Evolutionary conservation across 2,329 filamentous ascomycete species (phyloP).

Genomic region (Thielaviopsis populi): DNA sequence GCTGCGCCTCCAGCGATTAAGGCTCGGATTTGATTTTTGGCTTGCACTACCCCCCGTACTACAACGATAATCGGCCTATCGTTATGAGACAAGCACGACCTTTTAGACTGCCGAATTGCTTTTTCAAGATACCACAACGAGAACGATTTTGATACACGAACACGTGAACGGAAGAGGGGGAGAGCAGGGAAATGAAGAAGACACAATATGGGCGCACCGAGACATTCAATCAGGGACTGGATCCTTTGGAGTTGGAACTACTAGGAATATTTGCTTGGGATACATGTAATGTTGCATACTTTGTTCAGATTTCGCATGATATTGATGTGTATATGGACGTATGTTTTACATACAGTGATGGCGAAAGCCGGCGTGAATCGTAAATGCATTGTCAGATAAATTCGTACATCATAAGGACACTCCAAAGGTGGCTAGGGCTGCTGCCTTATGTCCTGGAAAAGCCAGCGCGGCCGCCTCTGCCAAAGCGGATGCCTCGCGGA

Average conservation of each 20-base stretch:
- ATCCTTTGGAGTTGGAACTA: constrained; percentile 8
- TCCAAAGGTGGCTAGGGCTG: not conserved
- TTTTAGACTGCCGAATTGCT: not conserved
- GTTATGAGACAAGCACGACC: not conserved
- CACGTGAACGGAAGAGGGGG: not conserved
- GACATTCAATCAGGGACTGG: not conserved
- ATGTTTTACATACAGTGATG: not conserved
- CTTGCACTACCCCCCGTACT: not conserved
- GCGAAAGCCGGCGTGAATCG: not conserved
- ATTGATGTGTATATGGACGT: not conserved
- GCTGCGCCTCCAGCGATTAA: constrained; percentile 75
- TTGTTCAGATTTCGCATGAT: not conserved
- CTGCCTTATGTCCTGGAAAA: constrained; percentile 33
- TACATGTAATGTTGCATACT: constrained; percentile 1
- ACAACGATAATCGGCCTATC: not conserved
- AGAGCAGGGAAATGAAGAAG: not conserved
- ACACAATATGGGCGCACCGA: not conserved
- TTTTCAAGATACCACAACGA: constrained; percentile 7
- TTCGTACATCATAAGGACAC: not conserved
- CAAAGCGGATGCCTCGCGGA: constrained; percentile 51
- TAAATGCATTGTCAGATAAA: not conserved
- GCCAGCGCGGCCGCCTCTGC: constrained; percentile 39
- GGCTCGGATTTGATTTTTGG: not conserved
- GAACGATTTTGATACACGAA: not conserved
- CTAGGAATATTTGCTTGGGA: constrained; percentile 1